A percentile compares a stretch with the other conserved stretches of the same genome.
Evolutionary conservation across 371 early-diverging fungal species (phyloP).

Genomic region (Syncephalis fuscata): DNA sequence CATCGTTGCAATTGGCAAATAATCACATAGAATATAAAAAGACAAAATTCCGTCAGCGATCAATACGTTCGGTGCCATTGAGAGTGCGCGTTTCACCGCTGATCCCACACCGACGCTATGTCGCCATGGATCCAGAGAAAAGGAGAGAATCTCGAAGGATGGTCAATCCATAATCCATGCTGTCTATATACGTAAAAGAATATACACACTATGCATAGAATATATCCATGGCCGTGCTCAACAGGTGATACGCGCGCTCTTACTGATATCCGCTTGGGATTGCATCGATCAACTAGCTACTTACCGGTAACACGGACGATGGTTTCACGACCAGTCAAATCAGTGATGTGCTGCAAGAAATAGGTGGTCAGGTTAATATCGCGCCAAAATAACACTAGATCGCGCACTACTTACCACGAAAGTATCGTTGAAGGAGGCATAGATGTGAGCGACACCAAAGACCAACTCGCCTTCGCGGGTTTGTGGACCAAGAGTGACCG

Average conservation of each 20-base stretch:
- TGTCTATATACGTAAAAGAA: no score
- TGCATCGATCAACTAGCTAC: no score
- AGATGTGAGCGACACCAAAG: slow-evolving; percentile 99
- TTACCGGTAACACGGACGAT: slow-evolving; percentile 97
- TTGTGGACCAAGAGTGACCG: slow-evolving; percentile 91
- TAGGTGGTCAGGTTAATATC: background rate
- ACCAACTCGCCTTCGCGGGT: slow-evolving; percentile 97
- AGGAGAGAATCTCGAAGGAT: no score
- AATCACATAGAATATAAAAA: slow-evolving; percentile 1
- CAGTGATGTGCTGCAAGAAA: slow-evolving; percentile 78
- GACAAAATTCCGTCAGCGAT: slow-evolving; percentile 1
- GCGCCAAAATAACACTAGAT: background rate
- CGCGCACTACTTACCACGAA: slow-evolving; percentile 34
- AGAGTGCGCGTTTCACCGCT: slow-evolving; percentile 47
- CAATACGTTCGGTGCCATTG: background rate
- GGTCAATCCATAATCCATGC: no score
- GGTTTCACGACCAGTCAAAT: slow-evolving; percentile 99
- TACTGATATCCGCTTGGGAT: no score
- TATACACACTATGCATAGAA: no score
- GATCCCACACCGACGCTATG: slow-evolving; percentile 17
- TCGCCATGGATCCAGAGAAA: background rate
- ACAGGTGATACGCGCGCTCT: no score
- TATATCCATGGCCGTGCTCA: no score
- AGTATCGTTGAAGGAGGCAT: slow-evolving; percentile 99
- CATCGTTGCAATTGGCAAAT: background rate